These are phyloP conservation scores for Cytospora schulzeri DNA, from an alignment of 2,329 filamentous ascomycete genomes.

Conservation along the genomic window DNA sequence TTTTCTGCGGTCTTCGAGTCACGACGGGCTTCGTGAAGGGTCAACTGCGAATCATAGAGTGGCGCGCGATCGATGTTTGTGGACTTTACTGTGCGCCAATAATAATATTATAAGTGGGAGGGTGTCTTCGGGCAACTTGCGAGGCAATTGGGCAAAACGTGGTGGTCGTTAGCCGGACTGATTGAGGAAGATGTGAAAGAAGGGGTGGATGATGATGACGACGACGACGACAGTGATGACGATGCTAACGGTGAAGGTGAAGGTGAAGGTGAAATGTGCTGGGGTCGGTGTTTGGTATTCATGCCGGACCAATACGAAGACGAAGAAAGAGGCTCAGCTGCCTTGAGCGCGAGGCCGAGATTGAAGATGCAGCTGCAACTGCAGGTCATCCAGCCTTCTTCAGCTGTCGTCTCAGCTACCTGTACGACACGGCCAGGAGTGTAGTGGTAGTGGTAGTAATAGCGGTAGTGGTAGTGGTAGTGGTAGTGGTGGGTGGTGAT, in stretches of 20 bases:
- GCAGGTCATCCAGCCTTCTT: background rate
- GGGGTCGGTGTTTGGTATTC: background rate
- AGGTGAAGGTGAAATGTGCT: background rate
- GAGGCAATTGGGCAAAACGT: slow-evolving; percentile 7
- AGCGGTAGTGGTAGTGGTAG: background rate
- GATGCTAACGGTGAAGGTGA: slow-evolving; percentile 5
- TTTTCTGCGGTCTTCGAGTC: slow-evolving; percentile 18
- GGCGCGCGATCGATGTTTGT: slow-evolving; percentile 12
- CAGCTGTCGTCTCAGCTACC: background rate
- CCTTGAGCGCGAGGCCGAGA: background rate
- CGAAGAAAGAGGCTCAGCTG: background rate
- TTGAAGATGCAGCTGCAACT: background rate
- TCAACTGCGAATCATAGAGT: slow-evolving; percentile 19
- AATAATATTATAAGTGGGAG: background rate
- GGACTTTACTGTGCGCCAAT: slow-evolving; percentile 1
- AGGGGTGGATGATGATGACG: background rate
- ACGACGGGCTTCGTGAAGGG: slow-evolving; percentile 19
- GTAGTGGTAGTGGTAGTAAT: background rate
- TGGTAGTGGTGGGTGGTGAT: background rate
- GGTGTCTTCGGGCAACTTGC: slow-evolving; percentile 14
- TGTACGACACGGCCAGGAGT: background rate
- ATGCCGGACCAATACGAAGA: background rate
- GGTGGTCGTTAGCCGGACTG: background rate
- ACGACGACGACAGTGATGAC: background rate
- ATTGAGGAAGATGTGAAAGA: background rate